Conservation (phyloP, 768 basidiomycete species). For the Saitozyma sp. region DNA sequence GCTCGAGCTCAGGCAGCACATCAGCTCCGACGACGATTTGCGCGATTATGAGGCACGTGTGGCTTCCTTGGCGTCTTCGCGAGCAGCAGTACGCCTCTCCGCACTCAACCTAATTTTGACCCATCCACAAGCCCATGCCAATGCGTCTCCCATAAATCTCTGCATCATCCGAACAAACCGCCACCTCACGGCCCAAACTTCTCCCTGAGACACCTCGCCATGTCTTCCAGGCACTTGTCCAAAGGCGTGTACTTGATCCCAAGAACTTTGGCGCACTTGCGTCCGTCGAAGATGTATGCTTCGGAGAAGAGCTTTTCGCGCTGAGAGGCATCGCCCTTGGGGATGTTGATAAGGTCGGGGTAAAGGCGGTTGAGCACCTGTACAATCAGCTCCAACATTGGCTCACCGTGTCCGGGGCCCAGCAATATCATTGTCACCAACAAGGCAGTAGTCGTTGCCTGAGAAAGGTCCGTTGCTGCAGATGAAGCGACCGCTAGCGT, state of each 20-base stretch:
- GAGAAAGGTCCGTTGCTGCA: constrained; percentile 51
- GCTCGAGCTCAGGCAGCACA: too few species aligned
- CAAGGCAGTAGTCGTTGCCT: constrained; percentile 47
- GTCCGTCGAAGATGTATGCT: constrained; percentile 24
- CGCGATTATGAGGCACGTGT: too few species aligned
- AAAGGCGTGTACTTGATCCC: constrained; percentile 35
- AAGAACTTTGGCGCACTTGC: constrained; percentile 35
- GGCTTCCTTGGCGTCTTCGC: too few species aligned
- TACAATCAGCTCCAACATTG: neutral
- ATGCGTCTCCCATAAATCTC: too few species aligned
- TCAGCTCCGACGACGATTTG: too few species aligned
- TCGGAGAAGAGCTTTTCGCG: constrained; percentile 22
- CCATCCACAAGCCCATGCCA: too few species aligned
- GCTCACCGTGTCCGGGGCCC: too few species aligned
- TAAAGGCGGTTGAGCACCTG: constrained; percentile 18
- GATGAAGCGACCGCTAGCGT: constrained; percentile 63
- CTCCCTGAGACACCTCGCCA: constrained; percentile 37
- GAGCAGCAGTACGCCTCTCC: too few species aligned
- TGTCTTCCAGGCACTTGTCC: constrained; percentile 31
- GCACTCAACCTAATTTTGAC: too few species aligned
- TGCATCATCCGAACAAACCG: too few species aligned
- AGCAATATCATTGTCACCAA: too few species aligned
- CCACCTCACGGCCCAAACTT: constrained; percentile 15
- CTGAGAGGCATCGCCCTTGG: constrained; percentile 29
- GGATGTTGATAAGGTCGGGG: constrained; percentile 36